Percentiles rank a stretch among this genome's conserved stretches.
These are phyloP conservation scores for Filosporella fistucella DNA, from an alignment of 495 filamentous ascomycete genomes.

Conservation along the genomic window DNA sequence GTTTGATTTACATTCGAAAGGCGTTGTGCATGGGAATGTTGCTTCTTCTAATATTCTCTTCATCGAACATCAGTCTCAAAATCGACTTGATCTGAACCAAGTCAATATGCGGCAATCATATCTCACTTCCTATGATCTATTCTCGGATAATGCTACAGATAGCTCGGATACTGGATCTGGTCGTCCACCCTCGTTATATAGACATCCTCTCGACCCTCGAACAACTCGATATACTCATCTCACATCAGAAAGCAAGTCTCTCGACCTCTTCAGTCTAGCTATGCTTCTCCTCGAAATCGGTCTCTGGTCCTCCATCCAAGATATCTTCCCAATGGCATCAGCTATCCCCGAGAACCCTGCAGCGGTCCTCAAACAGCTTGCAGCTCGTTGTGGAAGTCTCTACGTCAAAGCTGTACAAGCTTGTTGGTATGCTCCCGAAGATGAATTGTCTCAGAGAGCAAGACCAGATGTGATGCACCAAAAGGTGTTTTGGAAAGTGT, in stretches of 20 bases:
- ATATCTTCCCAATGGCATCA: slow-evolving; percentile 39
- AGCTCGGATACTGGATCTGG: slow-evolving; percentile 21
- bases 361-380: slow-evolving; percentile 50
- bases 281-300: slow-evolving; percentile 83
- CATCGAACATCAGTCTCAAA: slow-evolving; percentile 50
- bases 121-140: slow-evolving; percentile 76
- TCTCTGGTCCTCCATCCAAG: slow-evolving; percentile 75
- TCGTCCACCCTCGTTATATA: slow-evolving; percentile 50
- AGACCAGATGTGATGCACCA: slow-evolving; percentile 33
- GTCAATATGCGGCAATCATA: slow-evolving; percentile 71
- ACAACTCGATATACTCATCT: slow-evolving; percentile 47
- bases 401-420: slow-evolving; percentile 80
- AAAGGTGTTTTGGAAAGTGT: slow-evolving; percentile 34
- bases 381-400: slow-evolving; percentile 65
- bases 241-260: slow-evolving; percentile 47
- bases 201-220: slow-evolving; percentile 70
- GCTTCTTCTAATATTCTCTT: slow-evolving; percentile 78
- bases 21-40: slow-evolving; percentile 76
- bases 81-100: slow-evolving; percentile 36
- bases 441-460: slow-evolving; percentile 38
- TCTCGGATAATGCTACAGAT: slow-evolving; percentile 56
- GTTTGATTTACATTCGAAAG: slow-evolving; percentile 69
- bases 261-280: slow-evolving; percentile 83
- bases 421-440: slow-evolving; percentile 73
- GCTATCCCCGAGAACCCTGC: slow-evolving; percentile 24